Evolutionary conservation across 2,329 filamentous ascomycete genomes (phyloP).

Genomic region (Ceratocystis variospora): DNA sequence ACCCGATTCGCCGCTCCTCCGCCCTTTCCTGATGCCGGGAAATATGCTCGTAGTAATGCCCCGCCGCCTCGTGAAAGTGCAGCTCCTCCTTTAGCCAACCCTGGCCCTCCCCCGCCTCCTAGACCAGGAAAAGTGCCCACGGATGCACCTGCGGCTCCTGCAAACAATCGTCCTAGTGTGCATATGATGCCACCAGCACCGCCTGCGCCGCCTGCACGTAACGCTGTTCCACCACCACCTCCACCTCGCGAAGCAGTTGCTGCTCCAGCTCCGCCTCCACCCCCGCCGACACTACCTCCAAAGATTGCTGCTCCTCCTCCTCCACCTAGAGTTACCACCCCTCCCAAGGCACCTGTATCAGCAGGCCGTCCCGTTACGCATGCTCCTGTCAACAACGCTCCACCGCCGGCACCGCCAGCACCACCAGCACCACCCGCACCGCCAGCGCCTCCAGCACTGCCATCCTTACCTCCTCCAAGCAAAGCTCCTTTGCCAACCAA

Average conservation of each 20-base stretch:
- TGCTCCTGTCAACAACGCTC: background rate
- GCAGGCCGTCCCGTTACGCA: slow-evolving; percentile 8
- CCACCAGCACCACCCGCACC: slow-evolving; percentile 19
- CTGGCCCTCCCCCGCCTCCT: slow-evolving; percentile 18
- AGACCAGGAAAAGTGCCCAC: slow-evolving; percentile 15
- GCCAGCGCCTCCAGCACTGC: slow-evolving; percentile 19
- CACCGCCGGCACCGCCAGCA: slow-evolving; percentile 17
- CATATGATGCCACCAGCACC: slow-evolving; percentile 17
- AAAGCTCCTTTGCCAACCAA: background rate
- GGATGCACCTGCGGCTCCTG: slow-evolving; percentile 19
- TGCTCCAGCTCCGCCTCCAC: slow-evolving; percentile 24
- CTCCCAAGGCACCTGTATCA: background rate
- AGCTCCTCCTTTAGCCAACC: slow-evolving; percentile 12
- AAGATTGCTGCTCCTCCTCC: slow-evolving; percentile 14
- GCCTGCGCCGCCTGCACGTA: slow-evolving; percentile 14
- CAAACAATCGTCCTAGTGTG: slow-evolving; percentile 11
- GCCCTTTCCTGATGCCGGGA: slow-evolving; percentile 78
- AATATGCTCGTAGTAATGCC: slow-evolving; percentile 52
- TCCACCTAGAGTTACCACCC: slow-evolving; percentile 7
- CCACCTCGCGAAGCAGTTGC: slow-evolving; percentile 24
- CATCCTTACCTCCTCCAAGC: slow-evolving; percentile 2
- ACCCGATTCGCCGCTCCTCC: slow-evolving; percentile 73
- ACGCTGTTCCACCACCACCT: slow-evolving; percentile 21
- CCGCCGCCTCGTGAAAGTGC: slow-evolving; percentile 15
- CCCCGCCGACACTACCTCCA: slow-evolving; percentile 24